A percentile compares a stretch with the other conserved stretches of the same genome.
phyloP scores from a whole-genome alignment of 768 basidiomycete genomes.

The Pleurotus salmoneostramineus region DNA sequence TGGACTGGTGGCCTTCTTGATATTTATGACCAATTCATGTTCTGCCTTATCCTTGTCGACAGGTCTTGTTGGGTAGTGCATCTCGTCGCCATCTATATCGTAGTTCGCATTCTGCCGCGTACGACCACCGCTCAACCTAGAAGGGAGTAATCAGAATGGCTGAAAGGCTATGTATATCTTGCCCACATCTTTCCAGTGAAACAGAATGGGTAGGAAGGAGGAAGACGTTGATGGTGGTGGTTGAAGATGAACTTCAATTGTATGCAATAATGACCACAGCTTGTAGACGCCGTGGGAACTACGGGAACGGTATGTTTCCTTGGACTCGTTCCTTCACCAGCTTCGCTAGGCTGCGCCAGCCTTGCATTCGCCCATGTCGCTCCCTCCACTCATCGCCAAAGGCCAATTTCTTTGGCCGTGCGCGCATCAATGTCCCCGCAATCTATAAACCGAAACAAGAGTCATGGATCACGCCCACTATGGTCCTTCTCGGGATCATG shows the following conservation, averaged over 20 bases:
- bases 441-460: slow-evolving; percentile 57
- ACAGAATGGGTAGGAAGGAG: background rate
- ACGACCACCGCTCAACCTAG: slow-evolving; percentile 36
- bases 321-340: background rate
- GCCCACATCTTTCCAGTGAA: slow-evolving; percentile 6
- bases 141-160: background rate
- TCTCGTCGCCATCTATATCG: slow-evolving; percentile 70
- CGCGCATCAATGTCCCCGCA: slow-evolving; percentile 30
- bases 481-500: slow-evolving; percentile 76
- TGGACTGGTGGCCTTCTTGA: slow-evolving; percentile 96
- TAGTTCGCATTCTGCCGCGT: slow-evolving; percentile 36
- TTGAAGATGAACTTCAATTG: background rate
- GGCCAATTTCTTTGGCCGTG: slow-evolving; percentile 6
- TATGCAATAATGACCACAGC: background rate
- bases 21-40: slow-evolving; percentile 87
- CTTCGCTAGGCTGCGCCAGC: background rate
- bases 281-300: slow-evolving; percentile 11
- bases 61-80: slow-evolving; percentile 93
- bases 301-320: slow-evolving; percentile 1
- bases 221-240: background rate
- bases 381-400: background rate
- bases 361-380: background rate
- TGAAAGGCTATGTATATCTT: background rate
- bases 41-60: slow-evolving; percentile 99
- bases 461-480: slow-evolving; percentile 63